Percentiles rank a stretch among this genome's conserved stretches.
These are phyloP conservation scores for Scedosporium aurantiacum DNA, from an alignment of 2,329 filamentous ascomycete species.

Conservation along the genomic window DNA sequence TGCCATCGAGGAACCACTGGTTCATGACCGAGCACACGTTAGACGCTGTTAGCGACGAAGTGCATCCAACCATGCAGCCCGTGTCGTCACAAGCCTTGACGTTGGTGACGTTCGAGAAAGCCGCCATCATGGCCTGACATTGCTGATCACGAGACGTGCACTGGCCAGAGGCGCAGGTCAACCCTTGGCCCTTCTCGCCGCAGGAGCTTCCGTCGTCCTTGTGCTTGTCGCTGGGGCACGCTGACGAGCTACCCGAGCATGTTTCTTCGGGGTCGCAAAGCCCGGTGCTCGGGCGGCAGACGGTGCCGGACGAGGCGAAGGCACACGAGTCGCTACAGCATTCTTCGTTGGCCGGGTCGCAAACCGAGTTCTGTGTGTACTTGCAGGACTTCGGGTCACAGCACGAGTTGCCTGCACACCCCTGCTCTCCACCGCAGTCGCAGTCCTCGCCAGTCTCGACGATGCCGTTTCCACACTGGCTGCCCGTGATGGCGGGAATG, in stretches of 20 bases:
- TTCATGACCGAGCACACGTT: slow-evolving; percentile 64
- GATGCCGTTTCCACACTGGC: slow-evolving; percentile 92
- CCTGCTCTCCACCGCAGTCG: slow-evolving; percentile 71
- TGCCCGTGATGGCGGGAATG: slow-evolving; percentile 68
- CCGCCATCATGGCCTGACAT: slow-evolving; percentile 64
- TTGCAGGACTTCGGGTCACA: slow-evolving; percentile 81
- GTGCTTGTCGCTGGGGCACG: slow-evolving; percentile 64
- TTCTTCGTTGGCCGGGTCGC: slow-evolving; percentile 72
- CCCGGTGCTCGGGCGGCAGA: slow-evolving; percentile 73
- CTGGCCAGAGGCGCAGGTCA: slow-evolving; percentile 82
- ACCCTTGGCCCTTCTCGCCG: slow-evolving; percentile 47
- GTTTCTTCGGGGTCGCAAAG: slow-evolving; percentile 76
- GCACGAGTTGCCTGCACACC: slow-evolving; percentile 67
- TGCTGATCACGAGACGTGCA: slow-evolving; percentile 88
- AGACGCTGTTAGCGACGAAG: slow-evolving; percentile 53
- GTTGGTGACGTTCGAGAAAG: slow-evolving; percentile 48
- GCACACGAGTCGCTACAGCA: slow-evolving; percentile 62
- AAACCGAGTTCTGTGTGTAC: slow-evolving; percentile 65
- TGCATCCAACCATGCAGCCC: slow-evolving; percentile 68
- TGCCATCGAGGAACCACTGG: slow-evolving; percentile 92
- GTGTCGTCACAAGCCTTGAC: slow-evolving; percentile 60
- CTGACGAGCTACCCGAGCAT: slow-evolving; percentile 61
- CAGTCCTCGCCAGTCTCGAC: slow-evolving; percentile 91
- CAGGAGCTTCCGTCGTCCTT: slow-evolving; percentile 62
- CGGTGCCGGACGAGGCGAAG: slow-evolving; percentile 52